Evolutionary conservation across 163 green algal genomes (phyloP), one percentile per base, ranked within the genome.

Genomic region (Volvox carteri): DNA sequence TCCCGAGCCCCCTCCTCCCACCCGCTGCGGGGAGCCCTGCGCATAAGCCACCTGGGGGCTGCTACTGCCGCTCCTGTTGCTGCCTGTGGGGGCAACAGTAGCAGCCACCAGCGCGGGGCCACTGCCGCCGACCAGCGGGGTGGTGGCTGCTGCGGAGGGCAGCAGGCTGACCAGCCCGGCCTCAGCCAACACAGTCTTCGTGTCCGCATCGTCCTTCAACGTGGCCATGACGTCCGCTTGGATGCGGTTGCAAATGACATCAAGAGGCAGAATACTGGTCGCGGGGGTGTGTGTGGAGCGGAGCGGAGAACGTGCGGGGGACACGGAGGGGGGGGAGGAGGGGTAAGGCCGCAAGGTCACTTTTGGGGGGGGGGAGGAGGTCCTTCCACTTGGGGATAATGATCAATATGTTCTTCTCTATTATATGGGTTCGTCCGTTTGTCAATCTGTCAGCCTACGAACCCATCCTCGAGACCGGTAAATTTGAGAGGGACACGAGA

Each of bases 241-340:
- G 56, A 91, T 90, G 80, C 91, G 85, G 52, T 90, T 89, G 88
- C 91, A 93, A 67, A 93, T 92, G 25, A 90, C 88, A 25, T 90
- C 91, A 33, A 93, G 80, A 1, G 91, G 91, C 79, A 93, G 73
- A 74, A 93, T 93, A 62, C 90, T 91, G 84, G 3, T 33, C 18
- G 67, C 19, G 65, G 8, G 6, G 65, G 16, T 25, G 65, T 5
- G 28, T 4, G 54, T 19, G 54, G 28, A 65, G 28, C 54, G 8
- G 54, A 23, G 60, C 35, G 18, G 60, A 39, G 60, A 39, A 5
- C 54, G 28, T 7, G 54, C 4, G 67, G 19, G 33, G 21, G 67
- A 76, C 4, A 48, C 4, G 67, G 1, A 12, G 67, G 18, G 30
- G 67, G 67, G 25, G 35, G 67, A 7, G 60, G 60, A 72, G 60